phyloP scores from a whole-genome alignment of 2,329 filamentous ascomycete species.

The Pezicula rhizophila region DNA sequence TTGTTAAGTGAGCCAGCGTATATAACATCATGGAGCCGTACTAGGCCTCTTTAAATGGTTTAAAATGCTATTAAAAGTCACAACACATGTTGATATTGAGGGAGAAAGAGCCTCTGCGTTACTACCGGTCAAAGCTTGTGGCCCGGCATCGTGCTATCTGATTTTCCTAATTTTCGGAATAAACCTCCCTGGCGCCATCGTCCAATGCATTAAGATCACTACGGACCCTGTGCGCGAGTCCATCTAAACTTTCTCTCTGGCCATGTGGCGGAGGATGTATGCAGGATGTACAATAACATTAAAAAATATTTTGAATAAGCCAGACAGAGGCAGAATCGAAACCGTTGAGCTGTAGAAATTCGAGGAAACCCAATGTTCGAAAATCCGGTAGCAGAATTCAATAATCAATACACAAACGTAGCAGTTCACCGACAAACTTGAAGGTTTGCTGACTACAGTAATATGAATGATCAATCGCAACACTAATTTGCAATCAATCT shows the following conservation, averaged over 20 bases:
- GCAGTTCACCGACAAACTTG: slow-evolving; percentile 20
- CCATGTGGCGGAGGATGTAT: slow-evolving; percentile 5
- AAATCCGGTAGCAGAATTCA: not conserved
- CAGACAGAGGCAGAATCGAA: slow-evolving; percentile 2
- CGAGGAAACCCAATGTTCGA: slow-evolving; percentile 3
- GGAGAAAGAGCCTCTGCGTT: slow-evolving; percentile 17
- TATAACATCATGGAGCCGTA: not conserved
- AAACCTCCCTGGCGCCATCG: slow-evolving; percentile 2
- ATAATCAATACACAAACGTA: slow-evolving; percentile 5
- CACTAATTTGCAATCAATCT: slow-evolving; percentile 11
- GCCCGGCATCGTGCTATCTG: slow-evolving; percentile 18
- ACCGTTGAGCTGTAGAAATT: slow-evolving; percentile 7
- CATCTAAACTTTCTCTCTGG: slow-evolving; percentile 2
- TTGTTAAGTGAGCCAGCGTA: slow-evolving; percentile 23
- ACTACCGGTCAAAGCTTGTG: slow-evolving; percentile 20
- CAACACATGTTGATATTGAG: not conserved
- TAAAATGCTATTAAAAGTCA: slow-evolving; percentile 14
- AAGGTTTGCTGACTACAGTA: slow-evolving; percentile 15
- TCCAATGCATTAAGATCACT: slow-evolving; percentile 3
- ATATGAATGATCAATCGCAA: slow-evolving; percentile 15
- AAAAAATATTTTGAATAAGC: slow-evolving; percentile 6
- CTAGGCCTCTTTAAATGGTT: slow-evolving; percentile 6
- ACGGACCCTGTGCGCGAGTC: not conserved
- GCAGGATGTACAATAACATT: slow-evolving; percentile 5
- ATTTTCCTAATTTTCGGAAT: slow-evolving; percentile 11